These are phyloP conservation scores for Brachypodium distachyon DNA, from an alignment of 202 grass and related monocot species.

Conservation along the genomic window DNA sequence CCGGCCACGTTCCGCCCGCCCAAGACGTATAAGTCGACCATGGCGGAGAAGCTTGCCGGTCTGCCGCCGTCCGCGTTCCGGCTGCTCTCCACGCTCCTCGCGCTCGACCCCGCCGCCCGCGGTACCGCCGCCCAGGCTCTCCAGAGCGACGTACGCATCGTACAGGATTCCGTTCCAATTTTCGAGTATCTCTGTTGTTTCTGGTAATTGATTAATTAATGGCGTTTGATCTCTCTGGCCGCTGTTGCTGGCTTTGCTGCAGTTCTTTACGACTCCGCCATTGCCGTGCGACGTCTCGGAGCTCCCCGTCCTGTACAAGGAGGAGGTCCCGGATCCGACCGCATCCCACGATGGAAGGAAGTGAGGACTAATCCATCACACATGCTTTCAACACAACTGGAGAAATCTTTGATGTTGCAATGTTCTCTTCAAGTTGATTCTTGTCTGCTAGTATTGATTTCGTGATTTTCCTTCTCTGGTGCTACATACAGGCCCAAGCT, in stretches of 20 bases:
- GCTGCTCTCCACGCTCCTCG: conserved; percentile 43
- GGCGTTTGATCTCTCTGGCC: no score
- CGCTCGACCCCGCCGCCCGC: conserved; percentile 39
- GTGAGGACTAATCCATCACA: conserved; percentile 7
- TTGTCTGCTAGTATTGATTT: background rate
- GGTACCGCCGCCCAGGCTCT: conserved; percentile 43
- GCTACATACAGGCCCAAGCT: background rate
- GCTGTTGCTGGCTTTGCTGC: no score
- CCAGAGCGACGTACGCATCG: conserved; percentile 42
- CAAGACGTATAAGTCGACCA: conserved; percentile 25
- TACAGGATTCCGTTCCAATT: no score
- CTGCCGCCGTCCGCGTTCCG: conserved; percentile 21
- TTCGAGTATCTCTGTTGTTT: no score
- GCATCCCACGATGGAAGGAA: conserved; percentile 17
- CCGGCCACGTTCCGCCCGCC: conserved; percentile 19
- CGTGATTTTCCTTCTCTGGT: background rate
- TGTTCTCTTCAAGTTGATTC: background rate
- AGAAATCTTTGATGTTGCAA: background rate
- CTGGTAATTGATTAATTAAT: no score
- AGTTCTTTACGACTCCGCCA: conserved; percentile 53
- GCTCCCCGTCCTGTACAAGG: conserved; percentile 48
- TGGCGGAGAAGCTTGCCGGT: conserved; percentile 31
- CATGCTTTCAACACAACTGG: background rate
- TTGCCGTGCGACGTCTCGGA: conserved; percentile 36
- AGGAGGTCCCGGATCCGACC: conserved; percentile 1